These are phyloP conservation scores for Rugonectria rugulosa DNA, from an alignment of 2,329 filamentous ascomycete species.

Conservation along the genomic window DNA sequence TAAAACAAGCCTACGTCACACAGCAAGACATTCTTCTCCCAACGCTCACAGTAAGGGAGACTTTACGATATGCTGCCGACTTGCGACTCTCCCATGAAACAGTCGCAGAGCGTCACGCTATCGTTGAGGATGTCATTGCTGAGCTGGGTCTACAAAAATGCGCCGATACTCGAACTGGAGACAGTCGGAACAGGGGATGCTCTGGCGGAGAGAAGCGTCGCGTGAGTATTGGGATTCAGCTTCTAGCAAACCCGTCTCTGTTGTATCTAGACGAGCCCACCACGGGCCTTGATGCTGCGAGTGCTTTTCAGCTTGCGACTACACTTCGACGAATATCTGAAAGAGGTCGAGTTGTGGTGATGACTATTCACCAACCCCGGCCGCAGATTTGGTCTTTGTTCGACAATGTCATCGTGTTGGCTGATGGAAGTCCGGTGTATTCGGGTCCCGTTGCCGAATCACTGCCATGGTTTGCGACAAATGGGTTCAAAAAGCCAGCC, in stretches of 20 bases:
- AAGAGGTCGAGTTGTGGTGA: conserved; percentile 74
- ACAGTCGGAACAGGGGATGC: conserved; percentile 74
- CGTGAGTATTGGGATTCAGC: conserved; percentile 79
- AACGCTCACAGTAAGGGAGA: conserved; percentile 78
- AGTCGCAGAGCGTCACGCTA: conserved; percentile 63
- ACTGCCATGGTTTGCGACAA: conserved; percentile 67
- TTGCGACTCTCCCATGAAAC: conserved; percentile 71
- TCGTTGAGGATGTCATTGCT: conserved; percentile 80
- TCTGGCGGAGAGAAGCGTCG: conserved; percentile 81
- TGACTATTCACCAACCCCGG: conserved; percentile 79
- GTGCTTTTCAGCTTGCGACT: conserved; percentile 75
- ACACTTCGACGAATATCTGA: conserved; percentile 73
- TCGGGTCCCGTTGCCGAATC: conserved; percentile 67
- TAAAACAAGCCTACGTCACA: conserved; percentile 75
- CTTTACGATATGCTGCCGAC: conserved; percentile 75
- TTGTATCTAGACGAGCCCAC: conserved; percentile 83
- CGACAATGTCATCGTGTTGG: conserved; percentile 74
- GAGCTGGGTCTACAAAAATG: conserved; percentile 81
- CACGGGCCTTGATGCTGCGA: conserved; percentile 79
- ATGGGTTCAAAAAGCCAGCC: conserved; percentile 68
- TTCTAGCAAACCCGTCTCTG: conserved; percentile 78
- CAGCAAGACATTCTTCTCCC: conserved; percentile 79
- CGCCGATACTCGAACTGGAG: conserved; percentile 77
- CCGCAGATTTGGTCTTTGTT: conserved; percentile 83
- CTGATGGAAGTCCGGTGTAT: conserved; percentile 72